These are phyloP conservation scores for Saccharomycopsis javanensis DNA, from an alignment of 805 yeast species.

Conservation along the genomic window DNA sequence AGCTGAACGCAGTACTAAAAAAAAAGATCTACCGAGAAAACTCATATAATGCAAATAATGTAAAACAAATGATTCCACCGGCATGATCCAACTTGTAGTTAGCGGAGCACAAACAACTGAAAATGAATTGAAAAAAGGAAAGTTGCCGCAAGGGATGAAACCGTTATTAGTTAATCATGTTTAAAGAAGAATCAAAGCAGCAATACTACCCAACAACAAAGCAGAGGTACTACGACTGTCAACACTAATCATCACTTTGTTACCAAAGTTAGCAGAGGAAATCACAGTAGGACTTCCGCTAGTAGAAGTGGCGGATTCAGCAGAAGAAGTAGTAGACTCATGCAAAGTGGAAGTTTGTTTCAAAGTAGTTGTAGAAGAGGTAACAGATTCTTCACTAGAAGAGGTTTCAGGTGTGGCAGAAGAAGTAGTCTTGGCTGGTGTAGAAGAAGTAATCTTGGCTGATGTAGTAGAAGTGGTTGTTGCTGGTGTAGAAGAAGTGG, in stretches of 20 bases:
- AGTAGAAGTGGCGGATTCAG: neutral
- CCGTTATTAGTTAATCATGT: too few relatives aligned
- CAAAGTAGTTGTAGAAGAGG: neutral
- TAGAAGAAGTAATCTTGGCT: neutral
- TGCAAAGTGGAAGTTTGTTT: neutral
- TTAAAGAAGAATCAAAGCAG: constrained; percentile 1
- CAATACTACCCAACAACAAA: neutral
- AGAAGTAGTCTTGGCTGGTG: neutral
- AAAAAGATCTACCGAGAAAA: too few relatives aligned
- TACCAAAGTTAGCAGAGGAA: neutral
- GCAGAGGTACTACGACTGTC: neutral
- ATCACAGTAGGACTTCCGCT: neutral
- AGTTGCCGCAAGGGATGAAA: too few relatives aligned
- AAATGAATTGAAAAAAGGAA: neutral
- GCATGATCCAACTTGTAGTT: too few relatives aligned
- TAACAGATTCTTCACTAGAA: neutral
- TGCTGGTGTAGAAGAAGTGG: neutral
- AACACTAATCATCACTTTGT: neutral
- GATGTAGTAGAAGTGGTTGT: neutral
- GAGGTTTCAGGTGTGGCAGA: too few relatives aligned
- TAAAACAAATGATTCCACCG: too few relatives aligned
- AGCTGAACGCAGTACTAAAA: too few relatives aligned
- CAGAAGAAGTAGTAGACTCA: neutral
- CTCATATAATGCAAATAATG: too few relatives aligned
- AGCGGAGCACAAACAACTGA: too few relatives aligned